Evolutionary conservation across 495 filamentous ascomycete species (phyloP).

Genomic region (Aspergillus incahuasiensis): DNA sequence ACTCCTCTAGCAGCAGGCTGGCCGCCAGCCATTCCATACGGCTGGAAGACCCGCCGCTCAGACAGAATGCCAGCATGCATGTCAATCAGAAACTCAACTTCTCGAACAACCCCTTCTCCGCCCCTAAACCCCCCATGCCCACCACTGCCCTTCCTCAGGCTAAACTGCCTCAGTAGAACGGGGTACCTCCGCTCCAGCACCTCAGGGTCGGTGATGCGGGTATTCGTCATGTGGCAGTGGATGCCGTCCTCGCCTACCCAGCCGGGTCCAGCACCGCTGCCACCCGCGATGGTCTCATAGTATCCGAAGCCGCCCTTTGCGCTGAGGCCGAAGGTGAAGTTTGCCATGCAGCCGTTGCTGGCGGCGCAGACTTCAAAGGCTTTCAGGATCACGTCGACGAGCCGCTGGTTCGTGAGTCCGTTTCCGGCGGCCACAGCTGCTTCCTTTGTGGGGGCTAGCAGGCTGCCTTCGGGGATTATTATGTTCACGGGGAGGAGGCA

Average conservation of each 20-base stretch:
- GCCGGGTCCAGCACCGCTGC: conserved; percentile 30
- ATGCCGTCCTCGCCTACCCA: conserved; percentile 43
- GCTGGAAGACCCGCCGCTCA: conserved; percentile 76
- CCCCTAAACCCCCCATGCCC: conserved; percentile 25
- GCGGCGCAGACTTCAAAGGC: conserved; percentile 83
- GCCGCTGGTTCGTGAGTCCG: conserved; percentile 62
- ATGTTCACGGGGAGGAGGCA: conserved; percentile 80
- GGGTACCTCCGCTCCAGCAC: conserved; percentile 91
- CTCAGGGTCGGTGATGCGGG: conserved; percentile 88
- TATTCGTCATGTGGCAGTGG: conserved; percentile 96
- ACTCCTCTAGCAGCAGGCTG: conserved; percentile 4
- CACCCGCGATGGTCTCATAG: too few species aligned
- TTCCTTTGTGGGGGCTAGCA: conserved; percentile 72
- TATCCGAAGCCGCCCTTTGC: too few species aligned
- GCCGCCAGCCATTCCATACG: conserved; percentile 52
- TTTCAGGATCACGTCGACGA: conserved; percentile 83
- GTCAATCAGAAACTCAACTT: conserved; percentile 41
- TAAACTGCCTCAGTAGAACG: conserved; percentile 74
- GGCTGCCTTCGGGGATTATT: conserved; percentile 70
- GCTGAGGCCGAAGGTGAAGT: conserved; percentile 38
- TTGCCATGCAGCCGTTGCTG: conserved; percentile 72
- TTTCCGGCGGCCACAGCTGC: conserved; percentile 74
- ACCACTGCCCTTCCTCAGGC: conserved; percentile 57
- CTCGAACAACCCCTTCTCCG: conserved; percentile 33
- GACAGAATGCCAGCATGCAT: conserved; percentile 81